Evolutionary conservation across 1,284 basidiomycete species (phyloP).

Genomic region (Apiotrichum domesticum): DNA sequence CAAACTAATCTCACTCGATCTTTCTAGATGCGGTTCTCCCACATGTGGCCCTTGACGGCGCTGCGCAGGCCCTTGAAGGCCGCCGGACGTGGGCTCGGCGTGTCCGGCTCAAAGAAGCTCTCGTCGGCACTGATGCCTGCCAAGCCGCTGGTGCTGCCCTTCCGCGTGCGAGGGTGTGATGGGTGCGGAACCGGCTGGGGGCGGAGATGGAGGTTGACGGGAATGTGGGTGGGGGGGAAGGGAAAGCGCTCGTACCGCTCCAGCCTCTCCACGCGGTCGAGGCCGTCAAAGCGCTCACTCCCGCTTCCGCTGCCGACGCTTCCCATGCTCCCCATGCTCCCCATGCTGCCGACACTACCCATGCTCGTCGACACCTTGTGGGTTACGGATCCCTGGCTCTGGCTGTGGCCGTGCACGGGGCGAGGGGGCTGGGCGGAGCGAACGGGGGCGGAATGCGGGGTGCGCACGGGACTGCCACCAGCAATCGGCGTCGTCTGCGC

Average conservation of each 20-base stretch:
- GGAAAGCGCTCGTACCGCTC: no score
- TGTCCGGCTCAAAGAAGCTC: slow-evolving; percentile 1
- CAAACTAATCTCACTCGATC: no score
- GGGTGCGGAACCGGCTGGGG: not conserved
- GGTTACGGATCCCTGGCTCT: not conserved
- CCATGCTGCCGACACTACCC: not conserved
- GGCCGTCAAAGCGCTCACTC: no score
- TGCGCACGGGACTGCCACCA: no score
- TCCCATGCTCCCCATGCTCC: not conserved
- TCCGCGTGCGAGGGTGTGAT: no score
- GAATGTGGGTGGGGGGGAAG: not conserved
- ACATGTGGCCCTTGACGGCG: slow-evolving; percentile 1
- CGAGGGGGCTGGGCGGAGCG: no score
- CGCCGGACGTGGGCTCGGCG: not conserved
- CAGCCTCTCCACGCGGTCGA: no score
- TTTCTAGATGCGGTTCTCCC: not conserved
- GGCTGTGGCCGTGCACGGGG: no score
- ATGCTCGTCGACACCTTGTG: not conserved
- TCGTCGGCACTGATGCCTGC: not conserved
- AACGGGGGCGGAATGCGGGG: not conserved
- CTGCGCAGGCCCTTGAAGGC: not conserved
- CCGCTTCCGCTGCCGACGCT: not conserved
- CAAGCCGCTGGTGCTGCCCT: no score
- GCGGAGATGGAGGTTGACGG: not conserved
- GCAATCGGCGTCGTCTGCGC: not conserved